Base-by-base conservation (phyloP, 257 asterid species). In the Knoxia roxburghii region DNA sequence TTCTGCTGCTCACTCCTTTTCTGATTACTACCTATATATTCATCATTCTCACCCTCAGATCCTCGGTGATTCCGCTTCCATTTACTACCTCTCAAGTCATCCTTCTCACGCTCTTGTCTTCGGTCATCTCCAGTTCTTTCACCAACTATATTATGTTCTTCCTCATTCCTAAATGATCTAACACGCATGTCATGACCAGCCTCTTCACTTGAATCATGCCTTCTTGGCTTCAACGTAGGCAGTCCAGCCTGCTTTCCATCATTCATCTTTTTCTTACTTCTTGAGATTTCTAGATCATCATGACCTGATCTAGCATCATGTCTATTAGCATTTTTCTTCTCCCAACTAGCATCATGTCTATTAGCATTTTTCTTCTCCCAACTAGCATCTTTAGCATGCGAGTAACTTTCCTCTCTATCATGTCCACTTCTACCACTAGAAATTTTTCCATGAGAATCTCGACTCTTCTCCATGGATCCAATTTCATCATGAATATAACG, bases 211-310 rank as follows among this genome's bases (percentile, higher is more conserved):
- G 71, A 67, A 37, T 78, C 79, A 23, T 49, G 57, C 77, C 70
- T 85, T 72, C 79, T 83, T 39, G 83, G 73, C 76, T 84, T 84
- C 43, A 45, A 69, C 64, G 74, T 83, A 5, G 72, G 78, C 40
- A 66, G 83, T 62, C 78, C 87, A 61, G 73, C 80, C 72, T 35
- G 27, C 15, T 74, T 61, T 67, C 61, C 78, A 41, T 73, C 76
- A 13, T 77, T 83, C 27, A 48, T 58, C 73, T 79, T 81, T 74
- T 80, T 78, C 85, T 81, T 81, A 43, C 67, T 72, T 75, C 74
- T 76, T 9, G 61, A 46, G 59, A 61, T 41, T 64, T 77, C 88
- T 56, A 52, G 81, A 68, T 55, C 67, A 67, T 46, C 78, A 61
- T 72, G 77, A 58, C 70, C 77, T 53, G 72, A 74, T 27, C 72